These are phyloP conservation scores for Cryptosporidium ubiquitum DNA, from an alignment of 169 alveolate species.

Conservation along the genomic window DNA sequence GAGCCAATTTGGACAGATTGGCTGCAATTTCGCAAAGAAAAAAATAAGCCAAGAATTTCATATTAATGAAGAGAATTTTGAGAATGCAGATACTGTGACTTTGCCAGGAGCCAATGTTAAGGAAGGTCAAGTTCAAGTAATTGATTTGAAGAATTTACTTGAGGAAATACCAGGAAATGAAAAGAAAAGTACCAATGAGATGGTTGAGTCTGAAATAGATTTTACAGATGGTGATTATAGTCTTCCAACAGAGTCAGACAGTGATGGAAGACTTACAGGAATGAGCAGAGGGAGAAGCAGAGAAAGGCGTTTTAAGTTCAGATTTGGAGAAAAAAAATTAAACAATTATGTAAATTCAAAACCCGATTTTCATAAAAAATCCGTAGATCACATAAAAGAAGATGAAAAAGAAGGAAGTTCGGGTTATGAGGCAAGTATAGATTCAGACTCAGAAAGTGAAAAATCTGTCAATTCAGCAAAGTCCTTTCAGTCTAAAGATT, in stretches of 20 bases:
- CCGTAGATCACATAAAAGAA: too few relatives aligned
- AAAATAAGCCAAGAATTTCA: too few relatives aligned
- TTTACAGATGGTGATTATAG: neutral
- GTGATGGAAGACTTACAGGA: conserved; percentile 11
- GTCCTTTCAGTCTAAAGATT: neutral
- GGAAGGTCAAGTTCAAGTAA: neutral
- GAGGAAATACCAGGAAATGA: neutral
- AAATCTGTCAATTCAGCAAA: neutral
- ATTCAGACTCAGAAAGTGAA: neutral
- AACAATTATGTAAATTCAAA: neutral
- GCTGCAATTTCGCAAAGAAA: neutral
- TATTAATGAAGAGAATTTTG: neutral
- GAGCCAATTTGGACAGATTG: neutral
- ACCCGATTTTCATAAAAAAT: too few relatives aligned
- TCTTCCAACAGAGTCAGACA: conserved; percentile 13
- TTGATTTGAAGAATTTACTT: neutral
- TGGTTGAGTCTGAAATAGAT: neutral
- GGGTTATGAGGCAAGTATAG: neutral
- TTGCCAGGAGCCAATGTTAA: neutral
- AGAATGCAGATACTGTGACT: neutral
- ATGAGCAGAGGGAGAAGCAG: conserved; percentile 37
- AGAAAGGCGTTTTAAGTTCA: neutral
- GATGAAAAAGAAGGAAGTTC: neutral
- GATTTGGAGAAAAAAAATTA: neutral
- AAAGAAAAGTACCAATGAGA: neutral